Evolutionary conservation across 371 early-diverging fungal genomes (phyloP).

Genomic region (Mucor racemosus): DNA sequence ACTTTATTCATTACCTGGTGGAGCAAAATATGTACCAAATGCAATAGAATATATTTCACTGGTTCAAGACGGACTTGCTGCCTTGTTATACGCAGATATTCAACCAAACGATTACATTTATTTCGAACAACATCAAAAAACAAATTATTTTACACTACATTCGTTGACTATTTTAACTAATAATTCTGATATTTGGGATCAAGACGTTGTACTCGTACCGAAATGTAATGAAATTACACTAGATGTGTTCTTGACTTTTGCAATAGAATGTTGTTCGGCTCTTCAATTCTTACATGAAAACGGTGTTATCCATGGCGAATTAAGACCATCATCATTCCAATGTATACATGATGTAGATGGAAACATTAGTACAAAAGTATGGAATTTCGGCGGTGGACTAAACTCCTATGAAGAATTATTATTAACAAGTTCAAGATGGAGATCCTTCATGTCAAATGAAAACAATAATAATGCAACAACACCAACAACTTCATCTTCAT

Average conservation of each 20-base stretch:
- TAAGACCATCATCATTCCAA: slow-evolving; percentile 41
- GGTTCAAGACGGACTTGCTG: slow-evolving; percentile 42
- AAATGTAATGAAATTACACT: slow-evolving; percentile 21
- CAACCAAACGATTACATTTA: slow-evolving; percentile 30
- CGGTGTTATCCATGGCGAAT: slow-evolving; percentile 47
- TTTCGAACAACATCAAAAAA: slow-evolving; percentile 9
- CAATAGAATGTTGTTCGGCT: slow-evolving; percentile 44
- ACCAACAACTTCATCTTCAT: background rate
- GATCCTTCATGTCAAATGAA: slow-evolving; percentile 24
- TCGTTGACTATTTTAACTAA: background rate
- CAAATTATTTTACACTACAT: slow-evolving; percentile 14
- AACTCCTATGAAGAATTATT: slow-evolving; percentile 48
- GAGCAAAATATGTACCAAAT: slow-evolving; percentile 36
- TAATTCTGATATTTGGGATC: background rate
- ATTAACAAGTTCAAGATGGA: slow-evolving; percentile 44
- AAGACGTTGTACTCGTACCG: background rate
- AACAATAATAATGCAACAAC: background rate
- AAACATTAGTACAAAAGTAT: slow-evolving; percentile 35
- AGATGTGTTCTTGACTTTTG: slow-evolving; percentile 36
- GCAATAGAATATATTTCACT: slow-evolving; percentile 42
- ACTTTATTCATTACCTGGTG: slow-evolving; percentile 38
- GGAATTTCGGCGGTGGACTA: slow-evolving; percentile 43
- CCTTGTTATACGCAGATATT: slow-evolving; percentile 36
- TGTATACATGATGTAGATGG: slow-evolving; percentile 7
- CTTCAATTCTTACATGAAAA: slow-evolving; percentile 50